Evolutionary conservation across 2,329 filamentous ascomycete genomes (phyloP).

Genomic region (Trichoderma koningiopsis): DNA sequence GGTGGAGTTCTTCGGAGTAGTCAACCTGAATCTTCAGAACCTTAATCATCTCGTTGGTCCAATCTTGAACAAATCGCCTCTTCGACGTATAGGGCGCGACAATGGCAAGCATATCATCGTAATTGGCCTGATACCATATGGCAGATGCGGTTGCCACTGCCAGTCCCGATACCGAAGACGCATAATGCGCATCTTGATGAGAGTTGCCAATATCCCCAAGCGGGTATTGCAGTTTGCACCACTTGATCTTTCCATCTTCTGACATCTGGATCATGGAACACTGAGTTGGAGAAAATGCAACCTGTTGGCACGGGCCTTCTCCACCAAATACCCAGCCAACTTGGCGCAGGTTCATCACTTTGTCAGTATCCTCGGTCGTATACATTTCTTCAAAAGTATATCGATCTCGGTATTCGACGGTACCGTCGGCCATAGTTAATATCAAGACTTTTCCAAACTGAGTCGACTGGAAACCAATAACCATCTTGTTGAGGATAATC

Average conservation of each 20-base stretch:
- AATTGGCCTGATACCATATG: slow-evolving; percentile 52
- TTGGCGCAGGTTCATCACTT: slow-evolving; percentile 71
- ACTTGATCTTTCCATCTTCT: slow-evolving; percentile 61
- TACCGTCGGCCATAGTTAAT: slow-evolving; percentile 77
- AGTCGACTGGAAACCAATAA: slow-evolving; percentile 68
- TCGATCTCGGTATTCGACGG: slow-evolving; percentile 77
- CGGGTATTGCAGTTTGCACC: slow-evolving; percentile 58
- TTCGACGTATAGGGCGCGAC: slow-evolving; percentile 52
- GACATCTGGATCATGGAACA: slow-evolving; percentile 61
- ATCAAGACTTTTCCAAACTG: slow-evolving; percentile 73
- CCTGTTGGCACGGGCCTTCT: slow-evolving; percentile 63
- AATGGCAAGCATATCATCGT: slow-evolving; percentile 73
- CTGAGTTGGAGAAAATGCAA: slow-evolving; percentile 62
- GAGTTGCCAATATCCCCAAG: slow-evolving; percentile 51
- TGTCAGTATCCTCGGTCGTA: slow-evolving; percentile 63
- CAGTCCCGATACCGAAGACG: slow-evolving; percentile 63
- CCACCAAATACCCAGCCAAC: slow-evolving; percentile 74
- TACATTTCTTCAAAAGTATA: slow-evolving; percentile 70
- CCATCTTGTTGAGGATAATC: slow-evolving; percentile 68
- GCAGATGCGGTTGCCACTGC: slow-evolving; percentile 54
- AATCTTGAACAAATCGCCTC: slow-evolving; percentile 58
- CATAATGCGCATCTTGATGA: slow-evolving; percentile 55
- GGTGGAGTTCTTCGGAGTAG: slow-evolving; percentile 73
- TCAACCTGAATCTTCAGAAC: slow-evolving; percentile 76
- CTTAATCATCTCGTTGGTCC: slow-evolving; percentile 67